These are phyloP conservation scores for Fulvia fulva DNA, from an alignment of 2,329 filamentous ascomycete genomes.

Conservation along the genomic window DNA sequence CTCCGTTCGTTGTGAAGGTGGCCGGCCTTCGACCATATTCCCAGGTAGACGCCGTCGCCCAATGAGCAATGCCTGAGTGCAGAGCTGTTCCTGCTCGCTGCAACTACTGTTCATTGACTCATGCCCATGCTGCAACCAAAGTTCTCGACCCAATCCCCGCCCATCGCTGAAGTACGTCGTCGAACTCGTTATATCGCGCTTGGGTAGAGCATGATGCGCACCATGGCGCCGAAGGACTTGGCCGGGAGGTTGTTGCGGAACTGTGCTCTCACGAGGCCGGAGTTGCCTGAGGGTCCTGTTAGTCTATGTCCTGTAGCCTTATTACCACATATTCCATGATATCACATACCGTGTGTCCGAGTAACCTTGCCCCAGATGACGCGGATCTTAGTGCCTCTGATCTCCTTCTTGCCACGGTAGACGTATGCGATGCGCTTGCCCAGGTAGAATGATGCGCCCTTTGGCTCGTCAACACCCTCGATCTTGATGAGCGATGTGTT, in stretches of 20 bases:
- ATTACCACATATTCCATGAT: neutral
- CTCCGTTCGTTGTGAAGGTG: slow-evolving; percentile 1
- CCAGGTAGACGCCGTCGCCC: slow-evolving; percentile 9
- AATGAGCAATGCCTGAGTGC: slow-evolving; percentile 7
- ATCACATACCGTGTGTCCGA: slow-evolving; percentile 75
- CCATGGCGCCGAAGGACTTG: slow-evolving; percentile 78
- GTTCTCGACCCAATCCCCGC: neutral
- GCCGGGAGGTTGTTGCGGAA: slow-evolving; percentile 95
- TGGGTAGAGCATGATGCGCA: slow-evolving; percentile 40
- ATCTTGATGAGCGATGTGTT: slow-evolving; percentile 87
- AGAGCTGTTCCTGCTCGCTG: neutral
- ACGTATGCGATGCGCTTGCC: slow-evolving; percentile 99
- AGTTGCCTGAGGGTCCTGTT: slow-evolving; percentile 66
- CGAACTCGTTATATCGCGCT: slow-evolving; percentile 35
- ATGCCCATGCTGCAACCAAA: slow-evolving; percentile 4
- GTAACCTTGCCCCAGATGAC: slow-evolving; percentile 99
- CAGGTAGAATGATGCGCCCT: slow-evolving; percentile 94
- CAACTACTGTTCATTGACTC: neutral
- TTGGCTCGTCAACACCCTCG: slow-evolving; percentile 89
- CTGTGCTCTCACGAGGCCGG: slow-evolving; percentile 94
- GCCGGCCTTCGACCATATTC: neutral
- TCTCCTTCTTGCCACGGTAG: slow-evolving; percentile 91
- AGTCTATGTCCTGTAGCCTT: slow-evolving; percentile 14
- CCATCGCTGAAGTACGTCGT: neutral
- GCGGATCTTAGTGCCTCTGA: slow-evolving; percentile 96